Conservation (phyloP, 768 basidiomycete genomes). For the Suillus tomentosus region DNA sequence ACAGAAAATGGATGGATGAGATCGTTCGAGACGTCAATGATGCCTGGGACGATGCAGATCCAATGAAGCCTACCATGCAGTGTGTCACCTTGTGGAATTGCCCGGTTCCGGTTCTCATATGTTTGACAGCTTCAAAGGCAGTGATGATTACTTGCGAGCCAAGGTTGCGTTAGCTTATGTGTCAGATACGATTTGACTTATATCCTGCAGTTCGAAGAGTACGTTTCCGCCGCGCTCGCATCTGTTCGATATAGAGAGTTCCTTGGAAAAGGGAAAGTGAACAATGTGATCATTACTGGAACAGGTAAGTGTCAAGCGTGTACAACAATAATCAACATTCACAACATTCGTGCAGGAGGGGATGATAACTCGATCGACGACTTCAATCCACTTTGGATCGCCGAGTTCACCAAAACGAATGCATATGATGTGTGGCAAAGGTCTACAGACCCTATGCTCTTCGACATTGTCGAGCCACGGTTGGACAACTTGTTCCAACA, state of each 20-base stretch:
- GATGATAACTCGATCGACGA: slow-evolving; percentile 66
- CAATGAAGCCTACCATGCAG: slow-evolving; percentile 63
- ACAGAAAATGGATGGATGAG: slow-evolving; percentile 98
- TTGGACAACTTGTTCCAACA: slow-evolving; percentile 30
- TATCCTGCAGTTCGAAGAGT: slow-evolving; percentile 76
- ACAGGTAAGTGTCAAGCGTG: slow-evolving; percentile 37
- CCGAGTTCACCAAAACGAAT: slow-evolving; percentile 84
- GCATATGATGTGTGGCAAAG: slow-evolving; percentile 91
- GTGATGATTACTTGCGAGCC: slow-evolving; percentile 89
- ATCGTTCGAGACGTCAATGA: slow-evolving; percentile 86
- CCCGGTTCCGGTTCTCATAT: background rate
- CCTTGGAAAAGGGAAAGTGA: slow-evolving; percentile 63
- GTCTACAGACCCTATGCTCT: slow-evolving; percentile 88
- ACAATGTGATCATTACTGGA: slow-evolving; percentile 68
- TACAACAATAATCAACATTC: slow-evolving; percentile 4
- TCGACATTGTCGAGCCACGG: slow-evolving; percentile 95
- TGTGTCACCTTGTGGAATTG: slow-evolving; percentile 38
- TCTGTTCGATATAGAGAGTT: slow-evolving; percentile 92
- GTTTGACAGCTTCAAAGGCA: slow-evolving; percentile 78
- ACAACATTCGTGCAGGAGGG: slow-evolving; percentile 39
- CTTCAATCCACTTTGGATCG: slow-evolving; percentile 87
- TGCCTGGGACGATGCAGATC: slow-evolving; percentile 70
- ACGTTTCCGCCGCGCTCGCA: slow-evolving; percentile 84
- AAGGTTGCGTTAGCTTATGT: slow-evolving; percentile 52
- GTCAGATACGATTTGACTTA: background rate